Conservation (phyloP, 2,329 filamentous ascomycete genomes). For the Macroventuria anomochaeta region DNA sequence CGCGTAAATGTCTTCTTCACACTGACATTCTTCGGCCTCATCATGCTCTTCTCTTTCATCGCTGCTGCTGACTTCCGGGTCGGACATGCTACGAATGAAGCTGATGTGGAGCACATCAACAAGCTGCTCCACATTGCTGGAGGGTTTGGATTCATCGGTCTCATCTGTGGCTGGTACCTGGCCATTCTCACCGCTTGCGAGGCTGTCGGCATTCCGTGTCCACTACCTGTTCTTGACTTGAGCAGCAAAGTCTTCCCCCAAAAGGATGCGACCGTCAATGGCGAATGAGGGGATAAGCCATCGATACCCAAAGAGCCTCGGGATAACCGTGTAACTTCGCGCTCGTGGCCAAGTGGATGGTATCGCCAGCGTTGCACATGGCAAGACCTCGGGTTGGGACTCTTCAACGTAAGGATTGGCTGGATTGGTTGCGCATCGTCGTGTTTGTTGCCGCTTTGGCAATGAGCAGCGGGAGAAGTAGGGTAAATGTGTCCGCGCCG, state of each 20-base stretch:
- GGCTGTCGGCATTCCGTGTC: slow-evolving; percentile 29
- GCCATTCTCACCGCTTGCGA: slow-evolving; percentile 27
- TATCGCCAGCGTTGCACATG: too few species aligned
- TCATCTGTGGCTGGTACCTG: slow-evolving; percentile 28
- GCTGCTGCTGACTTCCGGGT: slow-evolving; percentile 27
- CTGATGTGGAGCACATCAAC: slow-evolving; percentile 23
- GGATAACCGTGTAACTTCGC: too few species aligned
- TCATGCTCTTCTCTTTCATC: slow-evolving; percentile 29
- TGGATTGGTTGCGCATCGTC: too few species aligned
- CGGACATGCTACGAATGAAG: slow-evolving; percentile 16
- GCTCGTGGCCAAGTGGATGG: too few species aligned
- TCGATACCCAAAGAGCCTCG: too few species aligned
- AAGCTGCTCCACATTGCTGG: slow-evolving; percentile 24
- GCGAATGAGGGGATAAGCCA: neutral
- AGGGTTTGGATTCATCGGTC: slow-evolving; percentile 25
- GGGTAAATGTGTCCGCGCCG: too few species aligned
- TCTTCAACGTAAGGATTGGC: too few species aligned
- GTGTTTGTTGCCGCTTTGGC: too few species aligned
- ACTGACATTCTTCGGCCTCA: slow-evolving; percentile 24
- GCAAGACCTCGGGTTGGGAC: too few species aligned
- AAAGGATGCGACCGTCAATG: slow-evolving; percentile 3
- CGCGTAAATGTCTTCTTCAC: slow-evolving; percentile 30
- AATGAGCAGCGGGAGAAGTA: too few species aligned
- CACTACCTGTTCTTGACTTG: slow-evolving; percentile 27
- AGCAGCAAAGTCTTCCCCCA: slow-evolving; percentile 28